A percentile compares a stretch with the other conserved stretches of the same genome.
These are phyloP conservation scores for Rhododendron ovatum DNA, from an alignment of 148 eudicot species.

Conservation along the genomic window DNA sequence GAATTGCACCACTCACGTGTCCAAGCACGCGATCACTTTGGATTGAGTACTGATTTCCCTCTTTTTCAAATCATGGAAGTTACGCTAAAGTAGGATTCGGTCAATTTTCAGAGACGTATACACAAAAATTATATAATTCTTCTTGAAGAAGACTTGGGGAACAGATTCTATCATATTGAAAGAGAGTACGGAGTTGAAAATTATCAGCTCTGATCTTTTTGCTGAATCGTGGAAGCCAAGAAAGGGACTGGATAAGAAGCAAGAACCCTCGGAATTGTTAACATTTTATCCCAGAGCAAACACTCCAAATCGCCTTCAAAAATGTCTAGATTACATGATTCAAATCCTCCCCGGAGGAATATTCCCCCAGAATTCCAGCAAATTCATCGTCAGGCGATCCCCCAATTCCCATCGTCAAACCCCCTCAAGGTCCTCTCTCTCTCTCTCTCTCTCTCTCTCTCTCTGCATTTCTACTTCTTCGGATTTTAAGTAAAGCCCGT, in stretches of 20 bases:
- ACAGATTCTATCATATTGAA: not conserved
- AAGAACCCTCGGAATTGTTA: not conserved
- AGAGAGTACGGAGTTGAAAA: not conserved
- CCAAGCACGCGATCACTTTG: not conserved
- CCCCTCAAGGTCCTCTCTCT: slow-evolving; percentile 21
- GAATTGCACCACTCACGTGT: not conserved
- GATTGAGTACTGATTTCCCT: not conserved
- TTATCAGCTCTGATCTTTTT: not conserved
- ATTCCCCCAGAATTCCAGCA: slow-evolving; percentile 15
- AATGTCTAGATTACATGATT: slow-evolving; percentile 26
- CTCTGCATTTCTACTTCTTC: not conserved
- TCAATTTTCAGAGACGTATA: not conserved
- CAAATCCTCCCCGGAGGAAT: slow-evolving; percentile 3
- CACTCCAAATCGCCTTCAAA: not conserved
- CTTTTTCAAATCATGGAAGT: not conserved
- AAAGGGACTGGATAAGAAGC: not conserved
- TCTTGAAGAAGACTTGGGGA: not conserved
- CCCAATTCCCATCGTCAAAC: not conserved
- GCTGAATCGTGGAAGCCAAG: slow-evolving; percentile 10
- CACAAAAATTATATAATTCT: not conserved
- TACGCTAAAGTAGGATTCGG: not conserved
- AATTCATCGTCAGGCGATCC: slow-evolving; percentile 12
- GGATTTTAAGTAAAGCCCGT: no score
- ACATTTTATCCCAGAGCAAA: not conserved
- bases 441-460: not conserved